Conservation (phyloP, 768 basidiomycete species). For the Suillus plorans region DNA sequence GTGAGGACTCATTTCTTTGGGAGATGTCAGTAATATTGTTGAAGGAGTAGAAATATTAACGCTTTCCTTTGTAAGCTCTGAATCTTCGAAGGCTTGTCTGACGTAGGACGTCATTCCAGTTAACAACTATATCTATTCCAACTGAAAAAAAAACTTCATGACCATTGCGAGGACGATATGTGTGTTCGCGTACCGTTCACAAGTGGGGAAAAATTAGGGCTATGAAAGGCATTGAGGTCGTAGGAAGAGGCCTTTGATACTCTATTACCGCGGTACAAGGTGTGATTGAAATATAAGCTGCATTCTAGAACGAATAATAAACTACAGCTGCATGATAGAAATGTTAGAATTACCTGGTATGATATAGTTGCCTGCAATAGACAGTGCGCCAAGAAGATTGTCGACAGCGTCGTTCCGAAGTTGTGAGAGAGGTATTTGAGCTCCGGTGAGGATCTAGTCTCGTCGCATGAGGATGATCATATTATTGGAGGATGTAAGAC, state of each 20-base stretch:
- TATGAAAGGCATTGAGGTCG: constrained; percentile 80
- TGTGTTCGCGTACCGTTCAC: constrained; percentile 60
- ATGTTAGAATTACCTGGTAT: constrained; percentile 66
- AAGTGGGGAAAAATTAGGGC: constrained; percentile 80
- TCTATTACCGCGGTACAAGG: constrained; percentile 81
- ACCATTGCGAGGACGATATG: background rate
- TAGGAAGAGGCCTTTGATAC: constrained; percentile 82
- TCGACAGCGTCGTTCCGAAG: constrained; percentile 94
- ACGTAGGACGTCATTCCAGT: constrained; percentile 85
- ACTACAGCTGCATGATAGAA: background rate
- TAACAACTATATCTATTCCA: constrained; percentile 86
- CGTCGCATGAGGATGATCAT: background rate
- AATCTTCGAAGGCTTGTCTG: constrained; percentile 81
- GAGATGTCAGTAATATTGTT: constrained; percentile 14
- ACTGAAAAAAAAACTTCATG: constrained; percentile 41
- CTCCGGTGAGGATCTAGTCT: constrained; percentile 80
- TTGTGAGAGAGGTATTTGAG: constrained; percentile 90
- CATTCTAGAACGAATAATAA: constrained; percentile 52
- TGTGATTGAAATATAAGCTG: constrained; percentile 88
- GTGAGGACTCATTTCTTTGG: constrained; percentile 71
- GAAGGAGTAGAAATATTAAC: background rate
- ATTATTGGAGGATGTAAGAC: constrained; percentile 12
- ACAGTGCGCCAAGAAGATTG: constrained; percentile 85
- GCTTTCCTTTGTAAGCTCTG: constrained; percentile 71
- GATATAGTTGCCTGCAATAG: constrained; percentile 87